These are phyloP conservation scores for Podospora fimiseda DNA, from an alignment of 495 filamentous ascomycete genomes.

Conservation along the genomic window DNA sequence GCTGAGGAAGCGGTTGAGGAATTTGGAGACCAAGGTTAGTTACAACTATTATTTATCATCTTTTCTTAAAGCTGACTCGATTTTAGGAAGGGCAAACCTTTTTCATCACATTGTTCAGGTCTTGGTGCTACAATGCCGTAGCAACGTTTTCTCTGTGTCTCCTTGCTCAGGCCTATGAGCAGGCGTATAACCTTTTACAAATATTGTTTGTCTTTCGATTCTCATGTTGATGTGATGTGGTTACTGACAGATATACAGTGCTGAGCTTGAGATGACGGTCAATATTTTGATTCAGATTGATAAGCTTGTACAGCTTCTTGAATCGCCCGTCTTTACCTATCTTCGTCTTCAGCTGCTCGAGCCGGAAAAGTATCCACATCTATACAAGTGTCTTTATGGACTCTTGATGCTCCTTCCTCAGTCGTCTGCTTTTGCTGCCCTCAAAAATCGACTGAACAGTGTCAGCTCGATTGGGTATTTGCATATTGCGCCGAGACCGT, in stretches of 20 bases:
- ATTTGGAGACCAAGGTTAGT: slow-evolving; percentile 73
- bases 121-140: slow-evolving; percentile 98
- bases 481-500: slow-evolving; percentile 76
- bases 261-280: slow-evolving; percentile 97
- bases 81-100: slow-evolving; percentile 83
- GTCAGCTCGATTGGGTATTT: slow-evolving; percentile 95
- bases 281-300: slow-evolving; percentile 99
- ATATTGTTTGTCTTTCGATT: slow-evolving; percentile 64
- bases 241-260: slow-evolving; percentile 43
- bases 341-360: slow-evolving; percentile 96
- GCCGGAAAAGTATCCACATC: slow-evolving; percentile 88
- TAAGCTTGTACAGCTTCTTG: slow-evolving; percentile 94
- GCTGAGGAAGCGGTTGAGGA: slow-evolving; percentile 80
- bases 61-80: not conserved
- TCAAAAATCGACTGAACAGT: slow-evolving; percentile 95
- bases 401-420: slow-evolving; percentile 97
- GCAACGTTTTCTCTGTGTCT: slow-evolving; percentile 95
- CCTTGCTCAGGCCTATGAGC: slow-evolving; percentile 96
- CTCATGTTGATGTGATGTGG: slow-evolving; percentile 8
- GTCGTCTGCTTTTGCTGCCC: slow-evolving; percentile 89
- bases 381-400: slow-evolving; percentile 98
- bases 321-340: slow-evolving; percentile 97
- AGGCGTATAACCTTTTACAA: slow-evolving; percentile 92
- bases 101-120: slow-evolving; percentile 88
- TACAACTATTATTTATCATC: slow-evolving; percentile 1